These are phyloP conservation scores for Tulasnella sp. DNA, from an alignment of 768 basidiomycete species.

Conservation along the genomic window DNA sequence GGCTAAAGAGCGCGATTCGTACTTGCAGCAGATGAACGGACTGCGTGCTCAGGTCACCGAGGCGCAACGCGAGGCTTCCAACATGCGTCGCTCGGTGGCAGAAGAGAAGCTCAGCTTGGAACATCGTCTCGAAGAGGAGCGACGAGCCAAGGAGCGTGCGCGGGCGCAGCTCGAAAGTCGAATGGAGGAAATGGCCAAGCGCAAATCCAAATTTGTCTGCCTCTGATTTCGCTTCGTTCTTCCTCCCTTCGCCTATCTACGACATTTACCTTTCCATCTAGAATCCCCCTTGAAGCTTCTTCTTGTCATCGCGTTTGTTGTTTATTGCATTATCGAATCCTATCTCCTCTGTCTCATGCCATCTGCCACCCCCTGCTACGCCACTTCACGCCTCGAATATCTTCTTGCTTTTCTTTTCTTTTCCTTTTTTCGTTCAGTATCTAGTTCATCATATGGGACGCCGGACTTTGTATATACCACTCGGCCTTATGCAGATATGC, in stretches of 20 bases:
- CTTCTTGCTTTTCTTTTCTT: neutral
- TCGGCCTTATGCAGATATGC: slow-evolving; percentile 9
- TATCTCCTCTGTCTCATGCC: neutral
- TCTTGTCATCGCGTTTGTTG: slow-evolving; percentile 17
- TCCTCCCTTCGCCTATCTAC: neutral
- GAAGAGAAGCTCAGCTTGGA: slow-evolving; percentile 90
- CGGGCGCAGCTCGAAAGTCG: slow-evolving; percentile 84
- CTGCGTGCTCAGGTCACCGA: slow-evolving; percentile 76
- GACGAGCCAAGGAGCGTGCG: slow-evolving; percentile 84
- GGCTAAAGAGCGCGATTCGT: slow-evolving; percentile 79
- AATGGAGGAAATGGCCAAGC: slow-evolving; percentile 80
- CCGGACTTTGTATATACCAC: slow-evolving; percentile 14
- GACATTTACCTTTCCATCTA: neutral
- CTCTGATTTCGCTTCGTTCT: slow-evolving; percentile 43
- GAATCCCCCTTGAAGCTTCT: neutral
- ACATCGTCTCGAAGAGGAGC: slow-evolving; percentile 81
- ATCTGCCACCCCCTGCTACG: slow-evolving; percentile 17
- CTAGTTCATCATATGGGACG: slow-evolving; percentile 16
- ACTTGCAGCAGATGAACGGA: slow-evolving; percentile 64
- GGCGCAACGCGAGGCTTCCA: slow-evolving; percentile 77
- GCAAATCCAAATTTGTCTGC: slow-evolving; percentile 92
- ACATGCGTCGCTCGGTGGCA: slow-evolving; percentile 74
- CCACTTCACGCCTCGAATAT: slow-evolving; percentile 6
- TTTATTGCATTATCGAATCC: slow-evolving; percentile 23
- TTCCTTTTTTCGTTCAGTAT: slow-evolving; percentile 15